These are phyloP conservation scores for Debaryomyces psychrophilus DNA, from an alignment of 1,139 yeast genomes.

Conservation along the genomic window DNA sequence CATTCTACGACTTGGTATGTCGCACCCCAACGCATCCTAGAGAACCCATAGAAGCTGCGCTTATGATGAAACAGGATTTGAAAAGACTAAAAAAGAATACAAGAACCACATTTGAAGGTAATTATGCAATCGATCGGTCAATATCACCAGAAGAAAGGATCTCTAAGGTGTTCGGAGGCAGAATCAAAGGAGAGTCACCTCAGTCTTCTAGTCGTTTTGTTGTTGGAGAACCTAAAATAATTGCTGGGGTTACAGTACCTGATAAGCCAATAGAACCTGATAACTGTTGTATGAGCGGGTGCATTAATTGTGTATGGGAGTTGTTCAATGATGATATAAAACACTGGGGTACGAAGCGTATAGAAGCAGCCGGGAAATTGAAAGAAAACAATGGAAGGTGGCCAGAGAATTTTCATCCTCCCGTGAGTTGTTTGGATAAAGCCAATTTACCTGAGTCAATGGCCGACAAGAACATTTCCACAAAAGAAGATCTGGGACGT, in stretches of 20 bases:
- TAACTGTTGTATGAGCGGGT: constrained; percentile 97
- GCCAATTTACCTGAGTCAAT: constrained; percentile 40
- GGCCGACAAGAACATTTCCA: constrained; percentile 20
- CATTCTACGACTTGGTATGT: constrained; percentile 43
- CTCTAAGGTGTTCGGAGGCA: constrained; percentile 57
- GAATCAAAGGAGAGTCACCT: constrained; percentile 58
- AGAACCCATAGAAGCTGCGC: constrained; percentile 35
- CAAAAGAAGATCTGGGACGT: constrained; percentile 21
- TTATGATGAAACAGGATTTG: constrained; percentile 28
- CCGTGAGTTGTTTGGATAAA: constrained; percentile 38
- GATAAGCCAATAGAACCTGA: constrained; percentile 85
- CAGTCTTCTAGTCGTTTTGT: constrained; percentile 52
- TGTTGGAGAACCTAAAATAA: constrained; percentile 43
- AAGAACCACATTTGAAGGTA: constrained; percentile 49
- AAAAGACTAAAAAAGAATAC: constrained; percentile 24
- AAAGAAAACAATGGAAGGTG: constrained; percentile 58
- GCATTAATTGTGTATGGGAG: constrained; percentile 97
- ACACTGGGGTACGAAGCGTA: constrained; percentile 71
- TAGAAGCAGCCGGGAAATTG: constrained; percentile 61
- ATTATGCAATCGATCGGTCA: constrained; percentile 34
- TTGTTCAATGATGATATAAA: constrained; percentile 82
- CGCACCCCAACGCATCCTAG: constrained; percentile 38
- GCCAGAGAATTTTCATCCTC: constrained; percentile 85
- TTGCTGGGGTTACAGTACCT: constrained; percentile 81
- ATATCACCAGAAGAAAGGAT: constrained; percentile 54